phyloP scores from a whole-genome alignment of 1,284 basidiomycete species.

The Microstroma glucosiphilum region DNA sequence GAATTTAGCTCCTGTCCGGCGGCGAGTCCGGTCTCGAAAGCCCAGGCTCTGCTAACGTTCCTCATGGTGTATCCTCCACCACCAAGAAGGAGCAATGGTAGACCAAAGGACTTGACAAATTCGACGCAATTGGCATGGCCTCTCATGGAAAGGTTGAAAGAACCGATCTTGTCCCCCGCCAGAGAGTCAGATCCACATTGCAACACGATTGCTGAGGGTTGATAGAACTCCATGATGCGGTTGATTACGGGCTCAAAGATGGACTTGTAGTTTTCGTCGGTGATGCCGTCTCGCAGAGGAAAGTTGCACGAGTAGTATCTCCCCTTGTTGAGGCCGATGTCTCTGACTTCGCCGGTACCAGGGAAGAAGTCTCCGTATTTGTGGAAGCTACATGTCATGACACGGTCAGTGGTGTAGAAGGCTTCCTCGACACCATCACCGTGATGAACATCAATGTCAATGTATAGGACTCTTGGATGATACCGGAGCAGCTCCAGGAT shows the following conservation, averaged over 20 bases:
- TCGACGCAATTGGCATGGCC: constrained; percentile 95
- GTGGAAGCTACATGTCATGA: constrained; percentile 98
- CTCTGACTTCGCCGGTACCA: constrained; percentile 90
- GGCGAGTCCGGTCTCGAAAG: constrained; percentile 93
- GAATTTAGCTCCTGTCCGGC: constrained; percentile 86
- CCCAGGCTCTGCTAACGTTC: constrained; percentile 94
- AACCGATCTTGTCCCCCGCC: constrained; percentile 91
- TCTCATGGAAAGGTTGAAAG: constrained; percentile 93
- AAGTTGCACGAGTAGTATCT: constrained; percentile 79
- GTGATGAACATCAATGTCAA: constrained; percentile 98
- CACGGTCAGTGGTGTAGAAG: constrained; percentile 96
- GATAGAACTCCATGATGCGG: constrained; percentile 91
- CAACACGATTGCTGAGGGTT: constrained; percentile 89
- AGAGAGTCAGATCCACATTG: constrained; percentile 99
- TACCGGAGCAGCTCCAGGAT: constrained; percentile 91
- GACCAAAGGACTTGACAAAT: constrained; percentile 93
- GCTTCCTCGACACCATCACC: constrained; percentile 99
- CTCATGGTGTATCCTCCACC: constrained; percentile 99
- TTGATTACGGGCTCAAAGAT: constrained; percentile 94
- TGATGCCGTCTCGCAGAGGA: constrained; percentile 89
- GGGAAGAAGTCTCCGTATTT: constrained; percentile 99
- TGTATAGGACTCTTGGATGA: constrained; percentile 89
- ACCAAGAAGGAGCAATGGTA: constrained; percentile 84
- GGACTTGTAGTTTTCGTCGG: constrained; percentile 87
- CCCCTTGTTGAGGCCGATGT: constrained; percentile 77